A percentile compares a stretch with the other conserved stretches of the same genome.
These are phyloP conservation scores for Fusarium succisae DNA, from an alignment of 2,329 filamentous ascomycete species.

Conservation along the genomic window DNA sequence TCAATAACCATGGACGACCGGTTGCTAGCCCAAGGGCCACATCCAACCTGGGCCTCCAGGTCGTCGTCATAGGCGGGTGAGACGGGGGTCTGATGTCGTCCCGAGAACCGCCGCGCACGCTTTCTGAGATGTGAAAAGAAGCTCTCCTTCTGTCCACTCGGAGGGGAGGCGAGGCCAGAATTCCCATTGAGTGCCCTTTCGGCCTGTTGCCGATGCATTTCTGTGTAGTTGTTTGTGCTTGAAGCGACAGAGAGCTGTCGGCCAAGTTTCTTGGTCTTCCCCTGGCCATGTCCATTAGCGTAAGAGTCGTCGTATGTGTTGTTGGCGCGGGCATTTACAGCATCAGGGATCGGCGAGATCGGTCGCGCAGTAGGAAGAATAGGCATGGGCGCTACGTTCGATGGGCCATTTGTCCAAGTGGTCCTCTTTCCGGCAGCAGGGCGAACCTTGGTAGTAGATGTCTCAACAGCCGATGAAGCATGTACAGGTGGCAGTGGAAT, in stretches of 20 bases:
- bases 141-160: conserved; percentile 86
- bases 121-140: conserved; percentile 99
- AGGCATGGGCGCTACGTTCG: conserved; percentile 88
- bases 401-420: conserved; percentile 89
- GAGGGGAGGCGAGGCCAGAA: conserved; percentile 77
- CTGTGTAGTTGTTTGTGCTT: conserved; percentile 90
- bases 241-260: conserved; percentile 93
- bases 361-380: conserved; percentile 95
- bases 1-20: conserved; percentile 86
- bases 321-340: conserved; percentile 88
- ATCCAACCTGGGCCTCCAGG: conserved; percentile 91
- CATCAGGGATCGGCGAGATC: conserved; percentile 94
- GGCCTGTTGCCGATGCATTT: conserved; percentile 88
- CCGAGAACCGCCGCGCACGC: conserved; percentile 89
- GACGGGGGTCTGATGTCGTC: conserved; percentile 83
- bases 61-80: conserved; percentile 88
- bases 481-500: conserved; percentile 55
- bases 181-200: conserved; percentile 90
- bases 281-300: conserved; percentile 57
- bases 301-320: conserved; percentile 64
- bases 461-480: conserved; percentile 49
- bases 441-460: conserved; percentile 47
- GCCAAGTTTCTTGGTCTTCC: conserved; percentile 90
- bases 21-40: conserved; percentile 87
- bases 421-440: conserved; percentile 78